A percentile compares a stretch with the other conserved stretches of the same genome.
Conservation (phyloP, 371 early-diverging fungal species). For the Rhizomucor miehei region DNA sequence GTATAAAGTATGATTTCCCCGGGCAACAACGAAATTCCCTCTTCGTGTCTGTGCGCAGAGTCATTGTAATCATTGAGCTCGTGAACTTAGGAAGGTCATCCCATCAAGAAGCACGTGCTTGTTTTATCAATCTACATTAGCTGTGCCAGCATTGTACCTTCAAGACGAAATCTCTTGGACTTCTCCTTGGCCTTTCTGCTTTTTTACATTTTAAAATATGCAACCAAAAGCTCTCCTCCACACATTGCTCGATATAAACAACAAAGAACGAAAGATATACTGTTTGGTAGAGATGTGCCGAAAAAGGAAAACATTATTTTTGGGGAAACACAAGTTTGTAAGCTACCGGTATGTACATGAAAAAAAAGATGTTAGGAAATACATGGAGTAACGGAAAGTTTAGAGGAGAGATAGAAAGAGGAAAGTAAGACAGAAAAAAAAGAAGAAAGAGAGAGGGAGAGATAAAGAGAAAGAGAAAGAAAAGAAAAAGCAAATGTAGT, state of each 20-base stretch:
- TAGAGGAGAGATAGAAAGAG: background rate
- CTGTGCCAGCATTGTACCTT: too few relatives aligned
- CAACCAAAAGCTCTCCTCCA: too few relatives aligned
- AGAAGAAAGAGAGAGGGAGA: conserved; percentile 3
- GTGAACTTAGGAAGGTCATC: too few relatives aligned
- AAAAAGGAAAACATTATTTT: background rate
- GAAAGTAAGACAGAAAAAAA: background rate
- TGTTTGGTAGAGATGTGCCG: background rate
- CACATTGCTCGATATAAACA: too few relatives aligned
- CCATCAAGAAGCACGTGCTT: too few relatives aligned
- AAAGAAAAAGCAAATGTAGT: background rate
- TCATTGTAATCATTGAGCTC: too few relatives aligned
- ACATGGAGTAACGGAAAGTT: conserved; percentile 1
- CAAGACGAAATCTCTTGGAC: too few relatives aligned
- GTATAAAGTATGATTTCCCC: background rate
- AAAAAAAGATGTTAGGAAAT: background rate
- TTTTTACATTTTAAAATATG: too few relatives aligned
- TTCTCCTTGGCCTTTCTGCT: too few relatives aligned
- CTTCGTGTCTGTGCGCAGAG: background rate
- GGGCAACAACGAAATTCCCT: background rate
- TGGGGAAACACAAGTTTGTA: background rate
- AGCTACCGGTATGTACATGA: background rate
- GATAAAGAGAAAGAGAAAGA: conserved; percentile 4
- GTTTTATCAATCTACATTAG: too few relatives aligned
- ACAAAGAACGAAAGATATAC: too few relatives aligned